A percentile compares a stretch with the other conserved stretches of the same genome.
Evolutionary conservation across 352 stramenopile genomes (phyloP).

Genomic region (Globisporangium iwayamae): DNA sequence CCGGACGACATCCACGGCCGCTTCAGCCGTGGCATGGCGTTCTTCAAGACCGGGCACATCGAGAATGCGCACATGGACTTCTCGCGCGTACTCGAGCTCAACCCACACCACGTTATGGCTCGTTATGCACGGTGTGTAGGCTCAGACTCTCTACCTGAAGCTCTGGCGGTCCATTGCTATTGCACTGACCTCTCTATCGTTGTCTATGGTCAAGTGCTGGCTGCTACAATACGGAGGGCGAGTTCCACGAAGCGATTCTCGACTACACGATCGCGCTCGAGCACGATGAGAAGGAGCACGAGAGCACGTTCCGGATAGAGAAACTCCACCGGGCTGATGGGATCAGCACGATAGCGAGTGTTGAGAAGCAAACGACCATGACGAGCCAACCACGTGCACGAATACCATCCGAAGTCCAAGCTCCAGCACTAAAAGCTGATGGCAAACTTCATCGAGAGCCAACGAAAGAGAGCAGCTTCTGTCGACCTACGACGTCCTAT

Average conservation of each 20-base stretch:
- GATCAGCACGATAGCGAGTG: not conserved
- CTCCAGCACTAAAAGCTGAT: not conserved
- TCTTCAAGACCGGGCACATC: constrained; percentile 51
- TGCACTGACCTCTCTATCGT: not conserved
- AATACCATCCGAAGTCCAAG: not conserved
- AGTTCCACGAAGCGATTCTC: constrained; percentile 70
- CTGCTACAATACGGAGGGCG: constrained; percentile 68
- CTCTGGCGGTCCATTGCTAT: no score
- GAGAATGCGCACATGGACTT: constrained; percentile 65
- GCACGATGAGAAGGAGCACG: constrained; percentile 55
- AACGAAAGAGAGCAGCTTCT: not conserved
- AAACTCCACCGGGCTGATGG: constrained; percentile 22
- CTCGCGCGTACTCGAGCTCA: constrained; percentile 52
- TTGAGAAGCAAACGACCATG: not conserved
- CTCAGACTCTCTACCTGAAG: not conserved
- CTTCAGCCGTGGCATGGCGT: constrained; percentile 73
- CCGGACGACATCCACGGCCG: constrained; percentile 57
- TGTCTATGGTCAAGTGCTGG: constrained; percentile 30
- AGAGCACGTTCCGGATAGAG: constrained; percentile 23
- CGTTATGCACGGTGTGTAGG: constrained; percentile 47
- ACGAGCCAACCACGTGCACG: not conserved
- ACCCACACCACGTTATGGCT: constrained; percentile 77
- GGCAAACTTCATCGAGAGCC: not conserved
- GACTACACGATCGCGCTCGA: constrained; percentile 71
- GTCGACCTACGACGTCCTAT: not conserved